phyloP scores from a whole-genome alignment of 768 basidiomycete species.

The Boletus rufocinnamomeus region DNA sequence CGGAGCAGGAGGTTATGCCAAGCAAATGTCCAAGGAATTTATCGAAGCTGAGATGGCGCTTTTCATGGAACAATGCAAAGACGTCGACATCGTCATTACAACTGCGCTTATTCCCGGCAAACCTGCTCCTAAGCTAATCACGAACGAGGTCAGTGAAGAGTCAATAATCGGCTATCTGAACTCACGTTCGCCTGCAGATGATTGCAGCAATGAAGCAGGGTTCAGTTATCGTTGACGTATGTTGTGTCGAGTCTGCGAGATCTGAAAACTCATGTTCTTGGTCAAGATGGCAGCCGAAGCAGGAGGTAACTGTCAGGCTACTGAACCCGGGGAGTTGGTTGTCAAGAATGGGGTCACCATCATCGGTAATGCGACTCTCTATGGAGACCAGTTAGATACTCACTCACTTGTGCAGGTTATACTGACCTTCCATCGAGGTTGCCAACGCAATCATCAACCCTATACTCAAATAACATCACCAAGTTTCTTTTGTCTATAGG shows the following conservation, averaged over 20 bases:
- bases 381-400: conserved; percentile 6
- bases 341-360: conserved; percentile 78
- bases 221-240: conserved; percentile 77
- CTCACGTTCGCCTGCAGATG: conserved; percentile 48
- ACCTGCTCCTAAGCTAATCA: conserved; percentile 85
- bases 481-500: conserved; percentile 86
- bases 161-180: neutral
- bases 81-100: conserved; percentile 88
- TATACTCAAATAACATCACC: conserved; percentile 90
- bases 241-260: conserved; percentile 9
- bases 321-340: conserved; percentile 71
- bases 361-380: conserved; percentile 52
- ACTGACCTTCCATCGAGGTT: conserved; percentile 86
- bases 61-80: conserved; percentile 85
- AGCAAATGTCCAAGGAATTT: conserved; percentile 89
- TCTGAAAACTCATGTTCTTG: conserved; percentile 16
- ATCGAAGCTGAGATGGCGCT: conserved; percentile 87
- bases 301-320: conserved; percentile 88
- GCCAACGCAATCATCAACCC: conserved; percentile 85
- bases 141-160: conserved; percentile 49
- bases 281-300: conserved; percentile 68
- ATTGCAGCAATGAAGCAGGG: conserved; percentile 91
- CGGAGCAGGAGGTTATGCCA: conserved; percentile 84
- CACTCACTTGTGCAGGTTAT: conserved; percentile 52
- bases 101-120: conserved; percentile 86